These are phyloP conservation scores for Actinidia chinensis DNA, from an alignment of 179 eudicot genomes.

Conservation along the genomic window DNA sequence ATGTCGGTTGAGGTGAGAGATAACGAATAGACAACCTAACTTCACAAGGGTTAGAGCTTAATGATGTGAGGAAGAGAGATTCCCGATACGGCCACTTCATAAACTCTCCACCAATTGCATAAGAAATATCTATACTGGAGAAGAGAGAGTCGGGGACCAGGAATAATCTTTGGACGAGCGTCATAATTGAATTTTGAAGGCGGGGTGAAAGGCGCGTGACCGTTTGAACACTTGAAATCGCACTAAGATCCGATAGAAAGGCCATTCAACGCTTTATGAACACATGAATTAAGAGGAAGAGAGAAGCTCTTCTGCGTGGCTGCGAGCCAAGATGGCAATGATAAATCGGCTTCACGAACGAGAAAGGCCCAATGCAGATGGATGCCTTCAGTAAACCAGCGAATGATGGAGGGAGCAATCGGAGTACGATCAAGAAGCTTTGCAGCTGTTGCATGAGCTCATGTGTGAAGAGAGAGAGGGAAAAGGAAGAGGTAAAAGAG, in stretches of 20 bases:
- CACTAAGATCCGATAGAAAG: constrained; percentile 54
- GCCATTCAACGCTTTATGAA: constrained; percentile 42
- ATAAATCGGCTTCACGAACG: constrained; percentile 88
- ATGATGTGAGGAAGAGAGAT: constrained; percentile 59
- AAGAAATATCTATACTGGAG: constrained; percentile 37
- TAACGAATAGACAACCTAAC: constrained; percentile 14
- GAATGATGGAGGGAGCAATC: constrained; percentile 98
- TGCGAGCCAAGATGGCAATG: constrained; percentile 92
- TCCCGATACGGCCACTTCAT: constrained; percentile 49
- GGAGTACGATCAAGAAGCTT: constrained; percentile 69
- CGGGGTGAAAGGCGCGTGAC: constrained; percentile 38
- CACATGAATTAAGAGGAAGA: constrained; percentile 83
- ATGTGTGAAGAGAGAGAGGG: constrained; percentile 81
- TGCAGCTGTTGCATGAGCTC: constrained; percentile 69
- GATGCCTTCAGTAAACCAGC: constrained; percentile 88
- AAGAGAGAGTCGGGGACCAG: constrained; percentile 35
- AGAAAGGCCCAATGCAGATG: constrained; percentile 88
- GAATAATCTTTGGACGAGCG: constrained; percentile 46
- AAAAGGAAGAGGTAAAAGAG: constrained; percentile 71
- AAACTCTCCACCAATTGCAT: constrained; percentile 33
- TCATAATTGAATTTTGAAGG: constrained; percentile 32
- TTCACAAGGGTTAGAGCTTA: constrained; percentile 19
- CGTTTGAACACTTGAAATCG: constrained; percentile 35
- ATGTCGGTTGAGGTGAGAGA: constrained; percentile 30
- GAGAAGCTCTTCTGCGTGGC: constrained; percentile 86